A percentile compares a stretch with the other conserved stretches of the same genome.
Conservation (phyloP, 2,329 filamentous ascomycete species). For the Cucurbitaria berberidis region DNA sequence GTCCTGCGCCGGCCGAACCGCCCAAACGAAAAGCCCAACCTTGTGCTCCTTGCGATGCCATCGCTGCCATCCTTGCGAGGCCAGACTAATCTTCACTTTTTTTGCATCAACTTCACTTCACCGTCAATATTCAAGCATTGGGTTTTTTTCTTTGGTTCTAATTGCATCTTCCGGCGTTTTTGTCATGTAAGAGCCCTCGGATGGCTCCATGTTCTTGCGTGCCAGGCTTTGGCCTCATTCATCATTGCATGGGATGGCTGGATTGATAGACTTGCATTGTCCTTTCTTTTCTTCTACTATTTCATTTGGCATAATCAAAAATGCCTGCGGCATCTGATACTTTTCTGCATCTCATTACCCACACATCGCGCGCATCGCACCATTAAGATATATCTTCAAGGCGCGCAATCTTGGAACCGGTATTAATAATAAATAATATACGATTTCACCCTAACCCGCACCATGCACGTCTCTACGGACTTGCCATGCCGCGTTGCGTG, state of each 20-base stretch:
- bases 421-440: too few relatives aligned
- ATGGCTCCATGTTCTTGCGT: slow-evolving; percentile 22
- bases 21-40: slow-evolving; percentile 26
- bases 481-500: too few relatives aligned
- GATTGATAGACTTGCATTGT: slow-evolving; percentile 1
- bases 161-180: slow-evolving; percentile 29
- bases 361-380: neutral
- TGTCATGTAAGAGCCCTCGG: slow-evolving; percentile 32
- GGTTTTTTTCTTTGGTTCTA: slow-evolving; percentile 14
- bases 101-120: slow-evolving; percentile 20
- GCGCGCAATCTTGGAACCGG: too few relatives aligned
- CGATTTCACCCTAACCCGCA: too few relatives aligned
- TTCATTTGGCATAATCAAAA: too few relatives aligned
- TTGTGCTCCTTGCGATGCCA: slow-evolving; percentile 33
- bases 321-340: too few relatives aligned
- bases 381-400: too few relatives aligned
- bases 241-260: neutral
- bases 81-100: slow-evolving; percentile 18
- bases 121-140: slow-evolving; percentile 32
- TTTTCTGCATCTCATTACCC: neutral
- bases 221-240: neutral
- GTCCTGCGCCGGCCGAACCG: slow-evolving; percentile 13
- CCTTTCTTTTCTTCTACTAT: neutral
- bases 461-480: too few relatives aligned
- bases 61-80: slow-evolving; percentile 32